These are phyloP conservation scores for Ustilago nuda DNA, from an alignment of 1,284 basidiomycete genomes.

Conservation along the genomic window DNA sequence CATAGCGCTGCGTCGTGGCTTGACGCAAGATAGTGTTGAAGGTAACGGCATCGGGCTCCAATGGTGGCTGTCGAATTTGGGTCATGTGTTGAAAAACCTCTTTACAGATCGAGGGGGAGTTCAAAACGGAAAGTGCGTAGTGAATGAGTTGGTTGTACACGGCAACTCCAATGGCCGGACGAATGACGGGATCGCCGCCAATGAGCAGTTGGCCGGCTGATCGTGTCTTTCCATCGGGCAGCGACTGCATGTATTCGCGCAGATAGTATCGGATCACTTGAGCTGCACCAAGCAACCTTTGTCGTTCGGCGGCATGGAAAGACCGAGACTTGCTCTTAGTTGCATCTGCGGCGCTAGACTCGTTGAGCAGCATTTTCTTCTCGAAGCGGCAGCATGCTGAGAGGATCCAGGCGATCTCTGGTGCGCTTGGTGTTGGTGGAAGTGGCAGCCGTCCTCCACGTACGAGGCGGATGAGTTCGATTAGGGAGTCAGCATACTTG, in stretches of 20 bases:
- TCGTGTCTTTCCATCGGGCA: conserved; percentile 32
- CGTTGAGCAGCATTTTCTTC: conserved; percentile 15
- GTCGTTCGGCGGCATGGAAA: conserved; percentile 5
- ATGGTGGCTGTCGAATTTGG: conserved; percentile 27
- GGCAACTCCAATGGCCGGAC: conserved; percentile 26
- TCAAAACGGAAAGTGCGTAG: conserved; percentile 36
- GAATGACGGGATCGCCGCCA: conserved; percentile 13
- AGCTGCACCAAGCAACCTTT: conserved; percentile 19
- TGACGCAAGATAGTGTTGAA: conserved; percentile 52
- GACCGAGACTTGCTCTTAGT: not conserved
- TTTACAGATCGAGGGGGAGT: conserved; percentile 34
- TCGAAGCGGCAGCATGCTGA: conserved; percentile 48
- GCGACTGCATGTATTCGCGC: conserved; percentile 33
- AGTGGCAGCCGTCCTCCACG: conserved; percentile 23
- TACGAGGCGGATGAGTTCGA: conserved; percentile 38
- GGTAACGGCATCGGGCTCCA: conserved; percentile 45
- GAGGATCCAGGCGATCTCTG: conserved; percentile 44
- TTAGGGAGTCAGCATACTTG: conserved; percentile 32
- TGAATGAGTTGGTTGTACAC: conserved; percentile 52
- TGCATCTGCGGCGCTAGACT: not conserved
- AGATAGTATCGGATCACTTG: conserved; percentile 31
- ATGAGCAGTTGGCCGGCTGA: conserved; percentile 13
- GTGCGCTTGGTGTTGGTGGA: conserved; percentile 16
- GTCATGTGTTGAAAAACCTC: conserved; percentile 48
- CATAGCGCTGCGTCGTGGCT: conserved; percentile 42